Base-by-base conservation (phyloP, 1,284 basidiomycete genomes). In the Stygiomarasmius scandens region DNA sequence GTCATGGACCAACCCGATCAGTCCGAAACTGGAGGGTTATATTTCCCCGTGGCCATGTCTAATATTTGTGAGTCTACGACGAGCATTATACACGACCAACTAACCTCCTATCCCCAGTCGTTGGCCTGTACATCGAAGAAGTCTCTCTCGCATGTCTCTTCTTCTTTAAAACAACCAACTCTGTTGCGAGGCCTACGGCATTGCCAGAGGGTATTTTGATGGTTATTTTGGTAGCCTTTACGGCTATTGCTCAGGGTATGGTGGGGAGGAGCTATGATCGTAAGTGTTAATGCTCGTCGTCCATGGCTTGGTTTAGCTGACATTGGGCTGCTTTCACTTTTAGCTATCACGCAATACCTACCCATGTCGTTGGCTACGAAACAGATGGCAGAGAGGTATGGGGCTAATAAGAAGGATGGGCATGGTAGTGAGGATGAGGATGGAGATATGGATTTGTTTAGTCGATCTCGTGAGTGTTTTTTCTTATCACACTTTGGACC, bases 11-110 rank as follows among this genome's bases (percentile, higher is more conserved):
- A 80, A 64, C 76, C 75, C 2, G 77, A 78, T 45, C 76, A 80
- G 58, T 59, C 64, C 29, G 80, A 82, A 62, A 81, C 80, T 1
- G 79, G 79, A 52, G 81, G 75, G 45, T 66, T 78, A 53, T 90
- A 91, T 76, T 92, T 91, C 72, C 89, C 89, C 25, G 85, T 90
- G 74, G 89, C 89, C 0, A 79, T 89, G 61, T 82, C 80, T 25
- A 89, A 88, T 67, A 75, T 91, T 51, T 91, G 78, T 80, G 67
- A 54, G n/a, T n/a, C n/a, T n/a, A n/a, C n/a, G n/a, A n/a, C n/a
- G n/a, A n/a, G n/a, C n/a, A n/a, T n/a, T n/a, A n/a, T n/a, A n/a
- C n/a, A n/a, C n/a, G n/a, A n/a, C n/a, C n/a, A n/a, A n/a, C n/a
- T n/a, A n/a, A n/a, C n/a, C n/a, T n/a, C n/a, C n/a, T n/a, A 22